Evolutionary conservation across 2,329 filamentous ascomycete species (phyloP), one percentile per base, ranked within the genome.

Genomic region (Bimuria novae-zelandiae): DNA sequence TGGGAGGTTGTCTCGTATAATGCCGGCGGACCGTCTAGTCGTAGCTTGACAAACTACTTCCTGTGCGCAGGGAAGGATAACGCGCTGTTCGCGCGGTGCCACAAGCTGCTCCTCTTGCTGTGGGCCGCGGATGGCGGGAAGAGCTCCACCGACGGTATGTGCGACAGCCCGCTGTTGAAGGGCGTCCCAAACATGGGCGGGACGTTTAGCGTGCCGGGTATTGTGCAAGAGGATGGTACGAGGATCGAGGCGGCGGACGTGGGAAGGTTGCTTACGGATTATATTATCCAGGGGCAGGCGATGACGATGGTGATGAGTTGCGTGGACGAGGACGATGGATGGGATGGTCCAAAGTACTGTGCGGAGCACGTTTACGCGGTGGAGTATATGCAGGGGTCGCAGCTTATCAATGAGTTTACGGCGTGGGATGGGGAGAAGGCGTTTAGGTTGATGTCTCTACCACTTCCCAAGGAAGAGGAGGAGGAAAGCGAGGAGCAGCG

Each of bases 211-310:
- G 57, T 65, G 4, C 49, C 52, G 12, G 51, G 59, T 14, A 73
- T 70, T 60, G 68, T 63, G 3, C 60, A 74, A 3, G 75, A 79
- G 8, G 72, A 73, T 33, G 71, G 64, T 47, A 70, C 79, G 56
- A 71, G 21, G 21, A 12, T 46, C 1, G 30, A 46, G 3, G 5
- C 43, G 1, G 42, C 4, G 11, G 30, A 17, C 2, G 14, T 35
- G 12, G 30, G 42, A 3, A 30, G 42, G 6, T 21, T 46, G 30
- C 30, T 84, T 59, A 79, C 78, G 1, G 82, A 85, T 60, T 85
- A 85, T 56, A 82, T 84, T 49, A 79, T 81, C 30, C 82, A 85
- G 55, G 81, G 80, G 3, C 81, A 84, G 55, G 80, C 73, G 2
- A 76, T 83, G 56, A 76, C 73, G 4, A 69, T 80, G 66, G 81